Base-by-base conservation (phyloP, 2,329 filamentous ascomycete species). In the Stachybotrys chartarum region DNA sequence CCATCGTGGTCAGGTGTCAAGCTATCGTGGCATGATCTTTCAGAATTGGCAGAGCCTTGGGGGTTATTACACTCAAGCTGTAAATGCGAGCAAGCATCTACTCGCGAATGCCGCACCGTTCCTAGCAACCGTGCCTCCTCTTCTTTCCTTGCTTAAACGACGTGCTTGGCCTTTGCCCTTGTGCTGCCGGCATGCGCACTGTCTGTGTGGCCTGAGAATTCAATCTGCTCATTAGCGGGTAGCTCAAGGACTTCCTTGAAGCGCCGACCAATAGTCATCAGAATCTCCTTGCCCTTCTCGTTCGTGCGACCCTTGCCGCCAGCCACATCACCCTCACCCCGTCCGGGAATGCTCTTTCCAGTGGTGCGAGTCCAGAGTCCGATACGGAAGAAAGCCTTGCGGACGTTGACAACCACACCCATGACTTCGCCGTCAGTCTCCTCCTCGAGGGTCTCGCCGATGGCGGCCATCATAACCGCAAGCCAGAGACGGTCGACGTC, bases 361-460 rank as follows among this genome's bases (percentile, higher is more conserved):
- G 91, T 91, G 56, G 92, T 96, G 68, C 91, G 88, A 60, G 94
- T 99, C 94, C 95, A 99, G 64, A 97, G 85, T 70, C 93, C 92
- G 64, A 99, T 88, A 78, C 94, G 90, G 83, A 91, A 99, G 79
- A 99, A 97, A 53, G 89, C 92, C 80, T 96, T 97, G 74, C 94
- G 89, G 57, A 99, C 93, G 75, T 99, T 99, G 78, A 97, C 92
- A 30, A 99, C 94, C 39, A 99, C 95, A 61, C 94, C 94, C 94
- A 97, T 97, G 72, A 99, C 88, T 75, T 99, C 95, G 65, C 92
- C 92, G 69, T 97, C 94, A 39, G 87, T 87, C 69, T 97, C 92
- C 46, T 90, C 87, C 78, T 99, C 94, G 55, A 99, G 88, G 30
- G 93, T 97, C 82, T 99, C 95, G 68, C 94, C 94, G 63, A 99